These are phyloP conservation scores for Trichophyton schoenleinii DNA, from an alignment of 2,329 filamentous ascomycete species.

Conservation along the genomic window DNA sequence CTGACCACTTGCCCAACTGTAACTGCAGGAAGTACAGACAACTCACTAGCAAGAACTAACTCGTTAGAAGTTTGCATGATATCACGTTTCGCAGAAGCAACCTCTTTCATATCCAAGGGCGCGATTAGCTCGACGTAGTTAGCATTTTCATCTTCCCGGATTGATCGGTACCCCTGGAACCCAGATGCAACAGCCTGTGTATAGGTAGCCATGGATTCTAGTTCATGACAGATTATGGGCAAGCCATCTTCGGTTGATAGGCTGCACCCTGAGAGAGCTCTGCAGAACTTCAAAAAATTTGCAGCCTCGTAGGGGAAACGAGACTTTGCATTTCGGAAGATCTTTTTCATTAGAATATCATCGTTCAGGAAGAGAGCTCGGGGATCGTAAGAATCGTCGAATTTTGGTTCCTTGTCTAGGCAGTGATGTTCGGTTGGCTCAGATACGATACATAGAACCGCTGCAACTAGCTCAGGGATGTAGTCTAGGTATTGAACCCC, in stretches of 20 bases:
- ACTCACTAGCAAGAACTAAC: constrained; percentile 26
- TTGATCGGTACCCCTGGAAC: constrained; percentile 64
- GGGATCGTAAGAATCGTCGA: constrained; percentile 25
- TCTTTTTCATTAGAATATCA: constrained; percentile 41
- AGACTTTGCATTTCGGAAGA: constrained; percentile 56
- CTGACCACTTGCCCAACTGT: constrained; percentile 53
- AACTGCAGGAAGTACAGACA: constrained; percentile 27
- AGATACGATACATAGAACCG: constrained; percentile 53
- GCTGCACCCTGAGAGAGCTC: constrained; percentile 44
- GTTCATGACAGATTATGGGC: constrained; percentile 46
- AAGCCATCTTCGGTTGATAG: constrained; percentile 36
- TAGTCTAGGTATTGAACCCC: constrained; percentile 59
- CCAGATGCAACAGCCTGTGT: constrained; percentile 62
- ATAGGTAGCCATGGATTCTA: constrained; percentile 59
- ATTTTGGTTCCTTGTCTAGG: constrained; percentile 13
- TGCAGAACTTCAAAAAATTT: constrained; percentile 63
- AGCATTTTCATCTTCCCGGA: constrained; percentile 73
- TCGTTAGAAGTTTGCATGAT: constrained; percentile 5
- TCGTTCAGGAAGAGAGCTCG: constrained; percentile 46
- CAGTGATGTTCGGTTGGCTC: constrained; percentile 22
- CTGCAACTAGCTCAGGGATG: constrained; percentile 55
- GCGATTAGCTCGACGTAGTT: constrained; percentile 58
- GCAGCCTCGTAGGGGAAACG: constrained; percentile 78
- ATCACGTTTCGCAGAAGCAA: constrained; percentile 12
- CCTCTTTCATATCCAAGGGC: constrained; percentile 40